Evolutionary conservation across 23 red algal genomes (phyloP), one percentile per base, ranked within the genome.

Genomic region (Gracilaria domingensis): DNA sequence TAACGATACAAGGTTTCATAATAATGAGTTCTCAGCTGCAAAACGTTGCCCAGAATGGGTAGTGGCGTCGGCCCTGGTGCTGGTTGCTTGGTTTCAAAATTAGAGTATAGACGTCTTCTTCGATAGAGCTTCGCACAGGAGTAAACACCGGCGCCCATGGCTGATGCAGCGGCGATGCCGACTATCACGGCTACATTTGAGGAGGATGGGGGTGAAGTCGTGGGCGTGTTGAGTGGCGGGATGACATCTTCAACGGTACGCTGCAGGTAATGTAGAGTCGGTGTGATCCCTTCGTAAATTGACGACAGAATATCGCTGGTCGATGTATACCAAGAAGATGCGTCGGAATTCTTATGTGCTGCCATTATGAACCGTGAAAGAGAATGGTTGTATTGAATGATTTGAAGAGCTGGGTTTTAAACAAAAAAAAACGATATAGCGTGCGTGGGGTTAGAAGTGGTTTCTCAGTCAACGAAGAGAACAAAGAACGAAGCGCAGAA

Each of bases 1-100:
- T 91, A 90, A 8, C 72, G 29, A 83, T 94, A 98, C 20, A 98
- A 65, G 25, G 95, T 98, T 60, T 90, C 39, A 69, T 94, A 98
- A 38, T 91, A 94, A 40, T 40, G 55, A 8, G 64, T 45, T 29
- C 86, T 28, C 12, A 98, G 86, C n/a, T 50, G 39, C 33, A 87
- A 70, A 18, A 85, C 67, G 55, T 98, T 98, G 16, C 95, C 95
- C 2, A 98, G n/a, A 48, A 97, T 69, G 29, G 87, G 91, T 32
- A 84, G 86, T 26, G 90, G 90, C 38, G 89, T 73, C 8, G 95
- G 95, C 18, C 95, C 95, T 48, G 91, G 91, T 49, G 91, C 81
- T 25, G 76, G 72, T 17, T 66, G 40, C 42, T 67, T 62, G 30
- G 85, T 77, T 26, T 58, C 47, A 79, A 40, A 73, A 40, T 73